Conservation (phyloP, 2,329 filamentous ascomycete genomes). For the Emmonsiellopsis sp. region DNA sequence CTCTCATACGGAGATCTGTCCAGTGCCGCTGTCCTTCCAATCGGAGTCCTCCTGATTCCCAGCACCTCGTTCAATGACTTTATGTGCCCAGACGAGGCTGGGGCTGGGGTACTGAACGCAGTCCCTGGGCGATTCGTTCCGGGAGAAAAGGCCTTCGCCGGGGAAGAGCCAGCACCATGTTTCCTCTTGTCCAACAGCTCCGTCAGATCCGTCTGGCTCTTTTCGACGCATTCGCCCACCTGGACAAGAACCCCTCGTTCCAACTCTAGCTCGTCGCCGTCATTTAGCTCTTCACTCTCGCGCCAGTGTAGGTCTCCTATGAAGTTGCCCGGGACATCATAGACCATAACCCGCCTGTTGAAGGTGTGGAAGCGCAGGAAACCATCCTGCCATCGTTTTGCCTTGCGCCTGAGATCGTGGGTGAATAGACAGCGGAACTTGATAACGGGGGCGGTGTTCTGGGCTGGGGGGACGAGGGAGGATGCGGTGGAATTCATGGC, state of each 20-base stretch:
- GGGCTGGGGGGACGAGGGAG: conserved; percentile 38
- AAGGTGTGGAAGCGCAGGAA: conserved; percentile 79
- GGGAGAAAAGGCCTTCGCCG: conserved; percentile 21
- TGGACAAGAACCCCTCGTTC: conserved; percentile 72
- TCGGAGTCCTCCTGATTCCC: conserved; percentile 53
- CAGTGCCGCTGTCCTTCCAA: conserved; percentile 51
- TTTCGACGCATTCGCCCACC: conserved; percentile 65
- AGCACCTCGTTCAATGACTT: conserved; percentile 55
- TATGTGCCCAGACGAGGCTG: conserved; percentile 34
- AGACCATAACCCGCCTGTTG: conserved; percentile 85
- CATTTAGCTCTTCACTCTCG: conserved; percentile 55
- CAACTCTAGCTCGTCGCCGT: conserved; percentile 73
- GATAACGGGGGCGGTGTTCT: conserved; percentile 63
- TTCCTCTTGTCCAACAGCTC: conserved; percentile 64
- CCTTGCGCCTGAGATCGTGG: conserved; percentile 72
- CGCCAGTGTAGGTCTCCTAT: conserved; percentile 81
- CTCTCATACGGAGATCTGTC: conserved; percentile 56
- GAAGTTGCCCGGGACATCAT: conserved; percentile 69
- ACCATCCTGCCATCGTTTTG: conserved; percentile 92
- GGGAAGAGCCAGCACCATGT: conserved; percentile 20
- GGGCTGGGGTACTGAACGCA: conserved; percentile 16
- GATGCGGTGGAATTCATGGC: conserved; percentile 10
- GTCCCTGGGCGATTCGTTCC: conserved; percentile 34
- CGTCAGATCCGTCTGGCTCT: conserved; percentile 66
- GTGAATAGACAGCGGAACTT: conserved; percentile 84